Evolutionary conservation across 768 basidiomycete species (phyloP), one percentile per base, ranked within the genome.

Genomic region (Lactarius trivialis): DNA sequence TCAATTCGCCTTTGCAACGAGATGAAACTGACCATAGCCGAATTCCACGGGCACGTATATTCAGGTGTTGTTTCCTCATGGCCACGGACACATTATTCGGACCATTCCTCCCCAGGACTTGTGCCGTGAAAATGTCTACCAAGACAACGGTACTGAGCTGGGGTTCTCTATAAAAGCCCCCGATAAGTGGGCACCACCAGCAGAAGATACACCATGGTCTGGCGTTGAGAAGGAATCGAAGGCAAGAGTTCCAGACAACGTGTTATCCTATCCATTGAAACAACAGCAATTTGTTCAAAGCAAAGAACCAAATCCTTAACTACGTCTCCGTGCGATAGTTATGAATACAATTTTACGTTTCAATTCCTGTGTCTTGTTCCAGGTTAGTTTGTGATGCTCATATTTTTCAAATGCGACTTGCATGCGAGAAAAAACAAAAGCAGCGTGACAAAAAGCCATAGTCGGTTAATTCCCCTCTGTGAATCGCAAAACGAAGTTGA

Each of bases 401-500:
- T 57, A 30, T 26, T 56, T 52, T 33, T 57, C 39, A 37, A 41
- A 41, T 19, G 11, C 24, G 15, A 45, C 37, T 26, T 55, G 43
- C 32, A 34, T 15, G 30, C 37, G n/a, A n/a, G 43, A 28, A 21
- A 11, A 28, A 21, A 11, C 34, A n/a, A 41, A 32, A 19, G 48
- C 7, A 3, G 11, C 14, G 19, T 24, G 48, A 33, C 8, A 11
- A 28, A 21, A 30, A 26, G 32, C 32, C 21, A 24, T 43, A 19
- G 28, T 26, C 2, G 30, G 33, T 45, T 53, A 45, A 26, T 58
- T 70, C 36, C 75, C 48, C 63, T 59, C 70, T 28, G 88, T 82
- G 74, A 93, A 92, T 54, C 91, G 85, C 63, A 95, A 80, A 63
- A 91, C 76, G 68, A 95, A 93, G 73, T 94, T 95, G 76, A 86